Base-by-base conservation (phyloP, 2,329 filamentous ascomycete species). In the Sphaerulina musiva region DNA sequence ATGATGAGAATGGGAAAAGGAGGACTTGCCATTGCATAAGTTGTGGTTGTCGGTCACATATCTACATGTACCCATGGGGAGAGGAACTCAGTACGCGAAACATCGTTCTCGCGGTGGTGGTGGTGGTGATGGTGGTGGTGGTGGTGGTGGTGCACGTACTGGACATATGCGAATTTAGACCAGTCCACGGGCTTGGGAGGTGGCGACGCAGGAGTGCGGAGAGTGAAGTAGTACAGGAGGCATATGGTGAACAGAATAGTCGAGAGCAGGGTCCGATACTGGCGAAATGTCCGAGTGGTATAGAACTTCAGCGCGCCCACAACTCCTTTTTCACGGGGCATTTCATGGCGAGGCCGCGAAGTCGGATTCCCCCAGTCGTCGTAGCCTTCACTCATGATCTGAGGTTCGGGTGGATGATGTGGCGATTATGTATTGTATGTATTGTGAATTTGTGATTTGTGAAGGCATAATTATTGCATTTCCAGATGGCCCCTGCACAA, bases 311-410 rank as follows among this genome's bases (percentile, higher is more conserved):
- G 7, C 20, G 51, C 51, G 23, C 56, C 58, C 4, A 55, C 11
- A 10, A 59, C 20, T 29, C 58, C 55, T 31, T 55, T 55, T 14
- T 62, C 56, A 23, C 54, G 50, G 32, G 51, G 56, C n/a, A 55
- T 51, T 10, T 47, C 44, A 32, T 55, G 53, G 2, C 44, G 56
- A 46, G 59, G 55, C 46, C 41, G 47, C 7, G 34, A 11, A 29
- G 55, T 59, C 7, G 60, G 60, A 59, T 62, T 57, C 26, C 60
- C 60, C 60, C 60, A 62, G 42, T 62, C 60, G 51, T 62, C 60
- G 47, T 62, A 62, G 23, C 55, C 49, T 29, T 58, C 54, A 41
- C 49, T 52, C 60, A 62, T 62, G 41, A 11, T 56, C 49, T 20
- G 20, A 20, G 20, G 20, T 20, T 20, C 14, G 14, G 14, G 14